Evolutionary conservation across 495 filamentous ascomycete species (phyloP), one percentile per base, ranked within the genome.

Genomic region (Lophiostoma macrostomum): DNA sequence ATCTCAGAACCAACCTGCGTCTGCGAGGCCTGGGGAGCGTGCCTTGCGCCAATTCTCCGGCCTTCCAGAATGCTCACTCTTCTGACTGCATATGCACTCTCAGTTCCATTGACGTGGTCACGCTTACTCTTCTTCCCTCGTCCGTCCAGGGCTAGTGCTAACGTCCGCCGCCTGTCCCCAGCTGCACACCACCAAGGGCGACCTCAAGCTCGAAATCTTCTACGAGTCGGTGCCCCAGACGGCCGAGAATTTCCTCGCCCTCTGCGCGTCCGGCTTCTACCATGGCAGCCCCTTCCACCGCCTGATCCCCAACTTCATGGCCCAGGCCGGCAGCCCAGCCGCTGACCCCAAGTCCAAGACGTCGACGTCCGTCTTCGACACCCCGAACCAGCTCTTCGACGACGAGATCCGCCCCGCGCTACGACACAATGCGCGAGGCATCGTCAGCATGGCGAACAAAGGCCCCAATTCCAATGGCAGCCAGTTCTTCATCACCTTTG

Each of bases 171-270:
- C n/a, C n/a, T n/a, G n/a, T n/a, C n/a, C n/a, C n/a, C 81, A 93
- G 69, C 79, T 98, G 10, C 90, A 96, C 73, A 98, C 93, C 34
- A 86, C 83, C 14, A 78, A 85, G 46, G 93, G 93, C 58, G 86
- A 91, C 70, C 79, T 98, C 64, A 98, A 97, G 71, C 81, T 97
- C 67, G 93, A 98, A 68, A 74, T 98, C 47, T 97, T 96, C 73
- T 96, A 91, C 73, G 89, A 95, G 73, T 82, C 84, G 62, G 88
- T 94, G 23, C 93, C 93, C 42, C 85, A 94, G 69, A 96, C 94
- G 1, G 31, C 35, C 35, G 64, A 95, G 86, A 98, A 97, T 74
- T 98, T 98, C 73, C 82, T 98, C 54, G 93, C 91, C 37, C 86
- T 98, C 34, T 95, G 89, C 76, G 93, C 94, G 57, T 87, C 84